phyloP scores from a whole-genome alignment of 108 stramenopile species.

The Halocafeteria seosinensis region DNA sequence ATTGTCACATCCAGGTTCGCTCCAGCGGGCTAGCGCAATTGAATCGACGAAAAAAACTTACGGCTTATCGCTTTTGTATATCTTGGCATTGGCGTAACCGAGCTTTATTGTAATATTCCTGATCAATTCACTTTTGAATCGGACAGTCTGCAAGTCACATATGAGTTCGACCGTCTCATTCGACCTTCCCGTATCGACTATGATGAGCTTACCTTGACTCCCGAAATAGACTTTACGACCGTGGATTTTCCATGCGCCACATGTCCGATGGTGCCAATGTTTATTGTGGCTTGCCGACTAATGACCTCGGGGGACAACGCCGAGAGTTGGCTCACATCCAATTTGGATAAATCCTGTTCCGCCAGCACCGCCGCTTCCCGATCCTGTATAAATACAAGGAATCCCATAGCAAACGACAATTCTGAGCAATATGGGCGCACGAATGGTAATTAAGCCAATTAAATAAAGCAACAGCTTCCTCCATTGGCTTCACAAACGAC shows the following conservation, averaged over 20 bases:
- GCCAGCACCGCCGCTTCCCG: too few relatives aligned
- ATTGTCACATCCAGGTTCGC: background rate
- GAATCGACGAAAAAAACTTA: background rate
- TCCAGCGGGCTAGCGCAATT: background rate
- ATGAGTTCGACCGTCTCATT: background rate
- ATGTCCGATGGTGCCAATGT: slow-evolving; percentile 98
- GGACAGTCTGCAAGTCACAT: slow-evolving; percentile 61
- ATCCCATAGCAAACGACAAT: too few relatives aligned
- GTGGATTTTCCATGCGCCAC: slow-evolving; percentile 96
- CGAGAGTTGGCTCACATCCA: slow-evolving; percentile 27
- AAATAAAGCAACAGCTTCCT: too few relatives aligned
- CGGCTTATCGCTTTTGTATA: slow-evolving; percentile 62
- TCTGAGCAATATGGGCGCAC: too few relatives aligned
- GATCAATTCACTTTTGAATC: slow-evolving; percentile 96
- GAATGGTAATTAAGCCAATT: too few relatives aligned
- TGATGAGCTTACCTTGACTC: slow-evolving; percentile 41
- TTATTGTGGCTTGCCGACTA: slow-evolving; percentile 94
- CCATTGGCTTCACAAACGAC: too few relatives aligned
- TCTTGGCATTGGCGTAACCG: slow-evolving; percentile 98
- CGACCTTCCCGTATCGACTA: too few relatives aligned
- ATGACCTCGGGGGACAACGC: slow-evolving; percentile 54
- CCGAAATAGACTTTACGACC: slow-evolving; percentile 93
- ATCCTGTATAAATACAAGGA: too few relatives aligned
- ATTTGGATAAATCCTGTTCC: slow-evolving; percentile 9
- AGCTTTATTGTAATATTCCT: slow-evolving; percentile 99